Evolutionary conservation across 1,139 yeast species (phyloP).

Genomic region (Yamadazyma blattariae): DNA sequence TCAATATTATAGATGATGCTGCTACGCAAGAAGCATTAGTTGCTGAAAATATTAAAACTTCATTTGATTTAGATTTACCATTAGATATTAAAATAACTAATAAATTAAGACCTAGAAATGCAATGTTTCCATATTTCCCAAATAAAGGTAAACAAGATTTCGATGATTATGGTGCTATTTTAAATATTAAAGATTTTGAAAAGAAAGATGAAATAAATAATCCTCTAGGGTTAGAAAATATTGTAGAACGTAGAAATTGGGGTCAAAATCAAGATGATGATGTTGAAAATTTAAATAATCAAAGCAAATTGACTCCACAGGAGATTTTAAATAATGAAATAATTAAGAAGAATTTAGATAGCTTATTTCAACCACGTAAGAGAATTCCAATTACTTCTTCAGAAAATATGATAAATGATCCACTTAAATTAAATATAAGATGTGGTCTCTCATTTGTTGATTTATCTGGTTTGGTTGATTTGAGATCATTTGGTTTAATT

Average conservation of each 20-base stretch:
- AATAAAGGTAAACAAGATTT: slow-evolving; percentile 48
- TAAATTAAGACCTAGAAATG: slow-evolving; percentile 57
- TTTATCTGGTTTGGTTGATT: slow-evolving; percentile 80
- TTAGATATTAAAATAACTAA: slow-evolving; percentile 66
- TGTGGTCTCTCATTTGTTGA: slow-evolving; percentile 81
- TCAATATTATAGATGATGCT: slow-evolving; percentile 24
- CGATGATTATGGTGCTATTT: slow-evolving; percentile 85
- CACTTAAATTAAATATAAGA: slow-evolving; percentile 45
- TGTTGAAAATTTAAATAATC: slow-evolving; percentile 15
- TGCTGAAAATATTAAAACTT: slow-evolving; percentile 36
- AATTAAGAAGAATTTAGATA: slow-evolving; percentile 50
- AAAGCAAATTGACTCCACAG: slow-evolving; percentile 42
- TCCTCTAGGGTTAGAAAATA: slow-evolving; percentile 34
- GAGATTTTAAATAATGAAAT: slow-evolving; percentile 43
- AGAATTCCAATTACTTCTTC: slow-evolving; percentile 27
- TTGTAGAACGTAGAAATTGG: slow-evolving; percentile 37
- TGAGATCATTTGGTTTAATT: slow-evolving; percentile 77
- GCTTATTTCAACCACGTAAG: slow-evolving; percentile 56
- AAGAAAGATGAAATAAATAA: slow-evolving; percentile 51
- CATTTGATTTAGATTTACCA: slow-evolving; percentile 38
- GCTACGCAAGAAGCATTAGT: slow-evolving; percentile 43
- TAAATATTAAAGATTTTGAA: slow-evolving; percentile 63
- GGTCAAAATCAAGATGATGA: slow-evolving; percentile 24
- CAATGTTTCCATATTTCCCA: slow-evolving; percentile 72
- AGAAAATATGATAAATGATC: slow-evolving; percentile 19